Evolutionary conservation across 2,329 filamentous ascomycete genomes (phyloP), one percentile per base, ranked within the genome.

Genomic region (Cladosporium halotolerans): DNA sequence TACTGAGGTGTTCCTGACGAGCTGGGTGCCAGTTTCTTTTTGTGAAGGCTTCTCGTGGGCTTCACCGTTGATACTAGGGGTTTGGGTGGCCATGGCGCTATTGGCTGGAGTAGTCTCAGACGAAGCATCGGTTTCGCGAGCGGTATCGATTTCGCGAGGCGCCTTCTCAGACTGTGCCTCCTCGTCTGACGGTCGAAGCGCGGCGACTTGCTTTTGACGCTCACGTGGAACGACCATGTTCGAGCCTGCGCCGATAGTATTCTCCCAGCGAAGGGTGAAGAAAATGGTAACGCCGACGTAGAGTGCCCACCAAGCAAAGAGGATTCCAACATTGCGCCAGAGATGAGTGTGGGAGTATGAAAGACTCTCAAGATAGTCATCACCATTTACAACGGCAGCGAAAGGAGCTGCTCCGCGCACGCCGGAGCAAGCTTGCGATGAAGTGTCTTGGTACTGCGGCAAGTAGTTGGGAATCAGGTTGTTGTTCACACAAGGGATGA

Each of bases 281-380:
- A 77, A 64, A 44, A 87, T 76, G 0, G 83, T 86, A 4, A 84
- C 44, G 3, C 54, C 74, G 13, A 81, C 78, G 54, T 79, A 85
- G 0, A 85, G 65, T 7, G 67, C 74, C 80, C 82, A 85, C 75
- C 76, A 86, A 0, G 76, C 81, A 75, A 80, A 83, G 40, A 84
- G 61, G 51, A 89, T 86, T 1, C 85, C 85, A 53, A 87, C 76
- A 62, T 89, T 88, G 9, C 85, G 63, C 66, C 66, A 69, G 5
- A 71, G 62, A 45, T 73, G 67, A 4, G 65, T 66, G 52, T 66
- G 64, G 11, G 62, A 66, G 58, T 72, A 74, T 0, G 78, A 79
- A 0, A 86, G 69, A 1, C 76, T 78, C 0, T 60, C 64, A 4
- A 87, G 81, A 58, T 81, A 88, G 0, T 76, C 72, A 55, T 85